Conservation (phyloP, 108 stramenopile genomes). For the Cyclotella kingstonii region DNA sequence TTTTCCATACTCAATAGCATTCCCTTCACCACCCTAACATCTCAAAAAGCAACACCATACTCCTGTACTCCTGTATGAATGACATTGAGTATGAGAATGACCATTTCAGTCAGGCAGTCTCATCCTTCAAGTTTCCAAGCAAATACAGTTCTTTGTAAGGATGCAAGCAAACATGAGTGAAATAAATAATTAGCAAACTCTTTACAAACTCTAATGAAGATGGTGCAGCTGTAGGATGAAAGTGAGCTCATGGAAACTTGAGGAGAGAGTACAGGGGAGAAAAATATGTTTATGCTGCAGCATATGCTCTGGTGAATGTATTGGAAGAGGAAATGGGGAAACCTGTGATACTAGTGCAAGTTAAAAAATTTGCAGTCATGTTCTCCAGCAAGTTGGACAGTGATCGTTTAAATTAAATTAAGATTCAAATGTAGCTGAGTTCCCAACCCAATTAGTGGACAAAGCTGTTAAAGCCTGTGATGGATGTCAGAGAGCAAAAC, state of each 20-base stretch:
- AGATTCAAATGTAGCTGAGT: conserved; percentile 30
- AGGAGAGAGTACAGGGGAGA: conserved; percentile 34
- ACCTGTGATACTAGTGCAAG: conserved; percentile 38
- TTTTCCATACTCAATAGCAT: background rate
- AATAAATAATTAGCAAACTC: conserved; percentile 15
- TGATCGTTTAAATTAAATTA: conserved; percentile 6
- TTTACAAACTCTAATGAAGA: conserved; percentile 3
- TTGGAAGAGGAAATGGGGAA: conserved; percentile 37
- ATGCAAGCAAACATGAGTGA: conserved; percentile 36
- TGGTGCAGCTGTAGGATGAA: conserved; percentile 21
- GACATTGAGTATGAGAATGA: conserved; percentile 3
- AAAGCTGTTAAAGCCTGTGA: conserved; percentile 30
- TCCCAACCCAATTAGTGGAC: conserved; percentile 42
- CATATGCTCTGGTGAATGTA: conserved; percentile 18
- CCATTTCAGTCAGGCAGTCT: background rate
- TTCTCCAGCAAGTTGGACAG: conserved; percentile 36
- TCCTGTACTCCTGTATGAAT: background rate
- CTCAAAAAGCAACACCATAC: background rate
- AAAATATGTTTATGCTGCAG: conserved; percentile 33
- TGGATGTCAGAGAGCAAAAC: conserved; percentile 38
- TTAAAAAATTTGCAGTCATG: conserved; percentile 42
- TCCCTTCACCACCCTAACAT: background rate
- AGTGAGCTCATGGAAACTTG: conserved; percentile 43
- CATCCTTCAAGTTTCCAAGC: conserved; percentile 32
- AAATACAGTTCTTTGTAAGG: conserved; percentile 41